Conservation (phyloP, 2,329 filamentous ascomycete genomes). For the Bipolaris gigantea region DNA sequence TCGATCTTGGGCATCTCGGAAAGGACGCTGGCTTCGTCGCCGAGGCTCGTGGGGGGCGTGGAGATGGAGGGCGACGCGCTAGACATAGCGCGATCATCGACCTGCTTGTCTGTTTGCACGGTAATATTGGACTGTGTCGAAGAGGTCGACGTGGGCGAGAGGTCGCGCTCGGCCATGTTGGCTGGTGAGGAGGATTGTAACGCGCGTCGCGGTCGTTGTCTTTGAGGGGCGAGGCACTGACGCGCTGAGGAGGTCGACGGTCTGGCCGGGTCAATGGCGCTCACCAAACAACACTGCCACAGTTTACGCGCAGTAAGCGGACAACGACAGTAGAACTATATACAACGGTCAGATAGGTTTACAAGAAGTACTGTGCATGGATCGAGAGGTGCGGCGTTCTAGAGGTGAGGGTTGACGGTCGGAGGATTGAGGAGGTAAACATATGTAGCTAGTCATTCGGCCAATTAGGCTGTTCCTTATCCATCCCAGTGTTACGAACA, state of each 20-base stretch:
- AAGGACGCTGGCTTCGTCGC: conserved; percentile 62
- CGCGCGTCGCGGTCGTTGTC: conserved; percentile 27
- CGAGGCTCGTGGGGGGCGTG: conserved; percentile 68
- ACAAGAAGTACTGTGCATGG: conserved; percentile 29
- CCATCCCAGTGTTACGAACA: conserved; percentile 36
- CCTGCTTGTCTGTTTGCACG: conserved; percentile 36
- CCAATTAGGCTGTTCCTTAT: conserved; percentile 43
- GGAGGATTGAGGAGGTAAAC: conserved; percentile 40
- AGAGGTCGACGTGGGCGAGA: conserved; percentile 46
- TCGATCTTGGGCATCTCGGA: conserved; percentile 43
- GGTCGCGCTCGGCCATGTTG: conserved; percentile 38
- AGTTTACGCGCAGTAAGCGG: conserved; percentile 32
- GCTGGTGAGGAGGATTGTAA: conserved; percentile 12
- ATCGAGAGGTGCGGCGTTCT: conserved; percentile 27
- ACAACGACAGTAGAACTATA: conserved; percentile 17
- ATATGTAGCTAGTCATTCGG: conserved; percentile 41
- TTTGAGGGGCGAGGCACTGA: conserved; percentile 33
- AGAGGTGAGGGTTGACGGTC: conserved; percentile 29
- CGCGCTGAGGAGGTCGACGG: conserved; percentile 36
- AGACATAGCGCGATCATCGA: conserved; percentile 46
- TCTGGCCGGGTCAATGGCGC: conserved; percentile 26
- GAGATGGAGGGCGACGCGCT: conserved; percentile 60
- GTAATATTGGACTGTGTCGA: conserved; percentile 49
- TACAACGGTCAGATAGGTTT: conserved; percentile 18
- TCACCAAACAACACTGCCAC: conserved; percentile 39